Evolutionary conservation across 2,329 filamentous ascomycete species (phyloP), one percentile per base, ranked within the genome.

Genomic region (Trichophyton verrucosum): DNA sequence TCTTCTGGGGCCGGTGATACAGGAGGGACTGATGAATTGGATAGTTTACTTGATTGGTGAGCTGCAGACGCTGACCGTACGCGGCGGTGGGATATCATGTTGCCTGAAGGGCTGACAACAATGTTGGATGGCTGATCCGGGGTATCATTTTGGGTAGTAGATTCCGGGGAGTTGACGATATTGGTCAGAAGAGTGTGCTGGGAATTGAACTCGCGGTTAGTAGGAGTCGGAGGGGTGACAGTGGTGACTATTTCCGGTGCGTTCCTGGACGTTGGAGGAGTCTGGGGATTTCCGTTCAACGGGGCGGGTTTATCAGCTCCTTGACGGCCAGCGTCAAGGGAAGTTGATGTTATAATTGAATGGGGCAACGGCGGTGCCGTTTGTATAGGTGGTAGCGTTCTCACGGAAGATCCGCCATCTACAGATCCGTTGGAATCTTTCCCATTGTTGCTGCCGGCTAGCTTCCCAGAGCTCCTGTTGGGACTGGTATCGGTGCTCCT

Each of bases 1-100:
- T 86, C 86, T 72, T 96, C 91, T 42, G 83, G 79, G 0, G 86
- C 88, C 6, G 91, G 89, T 2, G 91, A 88, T 59, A 94, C 77
- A 7, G 91, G 87, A 15, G 82, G 84, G 60, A 82, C 80, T 65
- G 85, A 85, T 57, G 85, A 85, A 65, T 83, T 91, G 36, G 91
- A 95, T 42, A 96, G 81, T 75, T 95, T 96, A 80, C 91, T 96
- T 36, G 91, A 91, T 49, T 81, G 81, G 64, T 85, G 73, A 57
- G 73, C 74, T 46, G 75, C 71, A 60, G 81, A 82, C 61, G 80
- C 76, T 65, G 83, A 86, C 66, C 82, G 78, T 61, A 79, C 79
- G 42, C 83, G 78, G 76, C 78, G 84, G 80, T 91, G 88, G 61
- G 86, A 83, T 75, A 86, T 89, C 83, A 89, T 88, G 69, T 82